Evolutionary conservation across 345 rosid species (phyloP).

Genomic region (Moricandia moricandioides): DNA sequence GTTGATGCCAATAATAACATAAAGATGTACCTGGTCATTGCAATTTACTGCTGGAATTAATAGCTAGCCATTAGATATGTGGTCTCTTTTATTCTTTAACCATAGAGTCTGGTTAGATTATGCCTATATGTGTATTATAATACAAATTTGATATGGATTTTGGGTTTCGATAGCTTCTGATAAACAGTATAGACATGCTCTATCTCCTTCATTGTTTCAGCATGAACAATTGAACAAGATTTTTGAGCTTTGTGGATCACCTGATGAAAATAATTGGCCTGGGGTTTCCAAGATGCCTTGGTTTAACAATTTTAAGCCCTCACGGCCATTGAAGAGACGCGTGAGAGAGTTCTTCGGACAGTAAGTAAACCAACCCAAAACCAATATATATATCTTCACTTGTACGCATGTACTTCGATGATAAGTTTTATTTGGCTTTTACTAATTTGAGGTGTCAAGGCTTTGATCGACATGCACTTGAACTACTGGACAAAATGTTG

Average conservation of each 20-base stretch:
- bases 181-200: neutral
- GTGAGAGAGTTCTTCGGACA: constrained; percentile 73
- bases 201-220: constrained; percentile 34
- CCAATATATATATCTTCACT: neutral
- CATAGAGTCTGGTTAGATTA: neutral
- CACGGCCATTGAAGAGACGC: constrained; percentile 62
- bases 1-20: constrained; percentile 12
- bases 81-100: neutral
- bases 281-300: constrained; percentile 70
- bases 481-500: constrained; percentile 86
- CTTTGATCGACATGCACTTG: constrained; percentile 93
- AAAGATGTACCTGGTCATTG: constrained; percentile 8
- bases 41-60: neutral
- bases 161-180: neutral
- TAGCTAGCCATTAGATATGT: neutral
- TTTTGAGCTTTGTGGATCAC: constrained; percentile 69
- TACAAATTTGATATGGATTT: constrained; percentile 1
- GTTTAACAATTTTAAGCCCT: constrained; percentile 57
- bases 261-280: constrained; percentile 69
- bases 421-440: constrained; percentile 9
- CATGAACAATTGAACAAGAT: constrained; percentile 66
- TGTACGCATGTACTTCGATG: constrained; percentile 7
- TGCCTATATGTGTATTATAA: neutral
- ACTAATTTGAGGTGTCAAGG: constrained; percentile 27
- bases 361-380: constrained; percentile 46